Evolutionary conservation across 805 yeast genomes (phyloP).

Genomic region (Yarrowia sp.): DNA sequence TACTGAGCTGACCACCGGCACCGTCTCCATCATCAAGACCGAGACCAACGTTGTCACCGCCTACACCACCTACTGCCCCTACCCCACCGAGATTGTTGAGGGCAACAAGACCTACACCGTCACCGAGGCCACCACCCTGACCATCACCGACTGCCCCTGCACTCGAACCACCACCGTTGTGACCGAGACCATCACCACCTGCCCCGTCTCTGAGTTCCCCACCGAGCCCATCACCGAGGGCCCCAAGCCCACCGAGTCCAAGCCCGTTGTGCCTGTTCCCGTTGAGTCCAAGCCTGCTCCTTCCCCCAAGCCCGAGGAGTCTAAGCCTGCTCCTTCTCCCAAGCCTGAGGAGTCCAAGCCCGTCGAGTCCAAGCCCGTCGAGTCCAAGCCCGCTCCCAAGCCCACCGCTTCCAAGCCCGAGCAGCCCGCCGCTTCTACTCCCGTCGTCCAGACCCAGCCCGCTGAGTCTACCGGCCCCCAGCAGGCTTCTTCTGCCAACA

Average conservation of each 20-base stretch:
- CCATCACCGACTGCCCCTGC: constrained; percentile 86
- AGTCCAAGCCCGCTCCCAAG: constrained; percentile 26
- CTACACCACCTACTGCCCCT: constrained; percentile 82
- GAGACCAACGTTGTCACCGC: constrained; percentile 55
- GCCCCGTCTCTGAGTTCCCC: constrained; percentile 33
- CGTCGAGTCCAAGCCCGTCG: constrained; percentile 25
- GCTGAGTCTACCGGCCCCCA: constrained; percentile 32
- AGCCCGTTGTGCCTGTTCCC: constrained; percentile 30
- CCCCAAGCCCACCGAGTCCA: constrained; percentile 30
- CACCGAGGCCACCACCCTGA: constrained; percentile 74
- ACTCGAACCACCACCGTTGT: constrained; percentile 49
- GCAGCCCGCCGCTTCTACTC: constrained; percentile 1
- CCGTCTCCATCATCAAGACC: constrained; percentile 40
- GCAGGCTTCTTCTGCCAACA: constrained; percentile 30
- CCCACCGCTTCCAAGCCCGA: constrained; percentile 23
- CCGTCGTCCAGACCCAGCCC: constrained; percentile 8
- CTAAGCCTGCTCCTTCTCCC: constrained; percentile 25
- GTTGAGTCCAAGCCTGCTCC: constrained; percentile 28
- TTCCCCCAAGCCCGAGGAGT: constrained; percentile 20
- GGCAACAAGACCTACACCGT: constrained; percentile 71
- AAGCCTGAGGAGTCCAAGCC: constrained; percentile 21
- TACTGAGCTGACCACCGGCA: constrained; percentile 45
- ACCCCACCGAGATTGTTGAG: constrained; percentile 61
- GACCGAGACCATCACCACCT: constrained; percentile 37
- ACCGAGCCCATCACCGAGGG: constrained; percentile 26